Base-by-base conservation (phyloP, 1,139 yeast species). In the Geotrichum cucujoidarum region DNA sequence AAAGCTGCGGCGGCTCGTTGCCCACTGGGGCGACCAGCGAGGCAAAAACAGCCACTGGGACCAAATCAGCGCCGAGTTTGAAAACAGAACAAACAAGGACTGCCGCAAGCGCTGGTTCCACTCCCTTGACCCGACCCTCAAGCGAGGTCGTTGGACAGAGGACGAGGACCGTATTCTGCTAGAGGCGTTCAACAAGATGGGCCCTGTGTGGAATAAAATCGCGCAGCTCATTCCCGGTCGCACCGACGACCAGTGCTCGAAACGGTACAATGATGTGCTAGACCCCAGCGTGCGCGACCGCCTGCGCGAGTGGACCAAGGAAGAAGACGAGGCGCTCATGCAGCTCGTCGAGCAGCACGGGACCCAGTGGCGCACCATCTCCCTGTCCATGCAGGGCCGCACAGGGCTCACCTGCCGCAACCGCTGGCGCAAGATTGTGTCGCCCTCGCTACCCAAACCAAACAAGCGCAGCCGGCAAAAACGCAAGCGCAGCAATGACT, bases 181-280 rank as follows among this genome's bases (percentile, higher is more conserved):
- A 20, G 72, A 73, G 43, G 90, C 95, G 0, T 84, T 76, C 61
- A 70, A 76, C 43, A 76, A 73, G 54, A 75, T 76, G 63, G 97
- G 97, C 0, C 76, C 95, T 0, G 76, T 81, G 35, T 90, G 97
- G 97, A 86, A 85, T 54, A 81, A 82, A 56, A 90, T 90, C 7
- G 81, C 95, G 0, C 69, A 74, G 45, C 81, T 77, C 47, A 84
- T 89, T 11, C 76, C 79, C 1, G 95, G 96, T 2, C 72, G 97
- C 59, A 90, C 95, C 1, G 96, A 89, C 62, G 97, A 89, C 64
- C 97, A 90, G 67, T 90, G 97, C 68, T 88, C 95, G 1, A 90
- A 90, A 61, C 69, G 97, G 56, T 90, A 88, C 64, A 80, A 83
- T 18, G 97, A 90, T 60, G 95, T 89, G 1, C 67, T 90, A 51